A percentile compares a stretch with the other conserved stretches of the same genome.
Conservation (phyloP, 345 rosid genomes). For the Pistacia atlantica region DNA sequence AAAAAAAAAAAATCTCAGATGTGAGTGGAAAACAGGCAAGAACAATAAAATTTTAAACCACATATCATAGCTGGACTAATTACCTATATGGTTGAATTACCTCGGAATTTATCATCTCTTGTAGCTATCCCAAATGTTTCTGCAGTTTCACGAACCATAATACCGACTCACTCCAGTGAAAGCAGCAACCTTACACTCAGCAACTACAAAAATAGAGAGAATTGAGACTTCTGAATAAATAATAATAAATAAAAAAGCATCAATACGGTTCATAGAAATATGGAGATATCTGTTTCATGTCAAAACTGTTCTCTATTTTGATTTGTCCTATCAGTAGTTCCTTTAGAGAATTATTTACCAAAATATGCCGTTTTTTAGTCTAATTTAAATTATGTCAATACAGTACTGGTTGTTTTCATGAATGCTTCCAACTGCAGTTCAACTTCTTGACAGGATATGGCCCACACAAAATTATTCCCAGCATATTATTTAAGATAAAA, state of each 20-base stretch:
- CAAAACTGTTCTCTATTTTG: too few relatives aligned
- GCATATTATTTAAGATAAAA: not conserved
- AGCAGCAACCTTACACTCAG: conserved; percentile 62
- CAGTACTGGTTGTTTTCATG: not conserved
- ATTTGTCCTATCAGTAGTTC: too few relatives aligned
- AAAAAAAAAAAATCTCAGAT: not conserved
- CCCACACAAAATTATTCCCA: not conserved
- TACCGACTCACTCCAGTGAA: conserved; percentile 71
- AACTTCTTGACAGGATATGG: not conserved
- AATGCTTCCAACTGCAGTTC: not conserved
- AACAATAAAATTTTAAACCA: not conserved
- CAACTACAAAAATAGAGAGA: conserved; percentile 52
- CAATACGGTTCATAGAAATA: too few relatives aligned
- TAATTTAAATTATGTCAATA: not conserved
- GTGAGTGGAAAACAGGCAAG: not conserved
- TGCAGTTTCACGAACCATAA: conserved; percentile 90
- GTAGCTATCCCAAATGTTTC: conserved; percentile 82
- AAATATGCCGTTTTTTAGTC: not conserved
- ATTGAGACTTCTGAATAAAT: not conserved
- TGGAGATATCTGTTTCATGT: too few relatives aligned
- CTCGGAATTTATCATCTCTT: conserved; percentile 57
- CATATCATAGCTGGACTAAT: not conserved
- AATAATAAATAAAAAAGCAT: conserved; percentile 1
- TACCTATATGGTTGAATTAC: conserved; percentile 32
- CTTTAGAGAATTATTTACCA: too few relatives aligned